phyloP scores from a whole-genome alignment of 202 grass and related monocot genomes.

The Sporobolus alterniflorus region DNA sequence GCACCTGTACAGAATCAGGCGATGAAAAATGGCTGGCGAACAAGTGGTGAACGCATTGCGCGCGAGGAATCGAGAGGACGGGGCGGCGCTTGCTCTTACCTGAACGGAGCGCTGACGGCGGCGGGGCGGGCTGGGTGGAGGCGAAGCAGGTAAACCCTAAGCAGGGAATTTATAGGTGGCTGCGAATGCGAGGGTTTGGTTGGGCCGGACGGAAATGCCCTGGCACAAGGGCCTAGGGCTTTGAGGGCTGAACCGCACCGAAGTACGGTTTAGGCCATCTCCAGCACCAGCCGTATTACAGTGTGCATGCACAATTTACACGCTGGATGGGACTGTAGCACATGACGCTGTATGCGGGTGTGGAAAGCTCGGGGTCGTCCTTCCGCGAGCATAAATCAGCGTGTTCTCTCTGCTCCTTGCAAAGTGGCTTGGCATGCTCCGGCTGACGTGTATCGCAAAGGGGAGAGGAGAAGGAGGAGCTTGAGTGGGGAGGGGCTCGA shows the following conservation, averaged over 20 bases:
- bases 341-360: too few relatives aligned
- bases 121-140: not conserved
- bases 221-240: not conserved
- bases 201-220: not conserved
- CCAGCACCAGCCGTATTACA: too few relatives aligned
- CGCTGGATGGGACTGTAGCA: too few relatives aligned
- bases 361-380: too few relatives aligned
- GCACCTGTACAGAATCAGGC: not conserved
- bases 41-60: not conserved
- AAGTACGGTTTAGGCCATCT: too few relatives aligned
- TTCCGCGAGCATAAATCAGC: too few relatives aligned
- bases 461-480: too few relatives aligned
- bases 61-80: not conserved
- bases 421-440: too few relatives aligned
- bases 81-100: not conserved
- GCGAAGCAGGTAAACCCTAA: not conserved
- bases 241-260: not conserved
- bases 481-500: too few relatives aligned
- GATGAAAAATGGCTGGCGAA: not conserved
- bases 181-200: not conserved
- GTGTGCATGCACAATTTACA: too few relatives aligned
- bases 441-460: too few relatives aligned
- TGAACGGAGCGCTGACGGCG: not conserved
- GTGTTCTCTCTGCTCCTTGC: too few relatives aligned
- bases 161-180: not conserved